A percentile compares a stretch with the other conserved stretches of the same genome.
These are phyloP conservation scores for Taphrina pruni DNA, from an alignment of 1,139 yeast species.

Conservation along the genomic window DNA sequence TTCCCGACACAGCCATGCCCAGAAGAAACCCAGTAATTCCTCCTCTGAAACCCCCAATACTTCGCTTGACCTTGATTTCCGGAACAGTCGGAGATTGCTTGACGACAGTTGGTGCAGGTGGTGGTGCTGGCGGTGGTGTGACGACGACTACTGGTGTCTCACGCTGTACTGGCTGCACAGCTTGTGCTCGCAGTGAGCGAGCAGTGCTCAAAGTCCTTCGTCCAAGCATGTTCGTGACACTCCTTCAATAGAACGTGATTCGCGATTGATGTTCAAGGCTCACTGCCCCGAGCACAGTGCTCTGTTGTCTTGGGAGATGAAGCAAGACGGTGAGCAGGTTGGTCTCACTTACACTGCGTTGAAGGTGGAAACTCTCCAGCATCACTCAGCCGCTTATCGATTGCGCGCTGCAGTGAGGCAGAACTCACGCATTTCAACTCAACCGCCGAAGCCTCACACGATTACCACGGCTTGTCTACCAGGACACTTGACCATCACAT, in stretches of 20 bases:
- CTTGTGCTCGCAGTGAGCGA: constrained; percentile 25
- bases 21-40: constrained; percentile 42
- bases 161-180: constrained; percentile 12
- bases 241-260: too few species aligned
- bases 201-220: constrained; percentile 17
- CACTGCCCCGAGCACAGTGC: too few species aligned
- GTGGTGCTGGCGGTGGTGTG: constrained; percentile 18
- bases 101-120: constrained; percentile 33
- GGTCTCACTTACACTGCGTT: too few species aligned
- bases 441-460: constrained; percentile 7
- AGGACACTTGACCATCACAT: too few species aligned
- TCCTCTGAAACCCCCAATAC: constrained; percentile 38
- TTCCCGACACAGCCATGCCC: constrained; percentile 41
- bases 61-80: constrained; percentile 35
- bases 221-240: neutral
- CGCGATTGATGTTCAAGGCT: too few species aligned
- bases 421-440: neutral
- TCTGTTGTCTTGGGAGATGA: too few species aligned
- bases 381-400: constrained; percentile 10
- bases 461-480: too few species aligned
- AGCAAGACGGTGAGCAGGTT: too few species aligned
- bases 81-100: constrained; percentile 28
- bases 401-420: neutral
- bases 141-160: constrained; percentile 22
- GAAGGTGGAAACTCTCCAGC: neutral